Conservation (phyloP, 1,284 basidiomycete genomes). For the Meripilus lineatus region DNA sequence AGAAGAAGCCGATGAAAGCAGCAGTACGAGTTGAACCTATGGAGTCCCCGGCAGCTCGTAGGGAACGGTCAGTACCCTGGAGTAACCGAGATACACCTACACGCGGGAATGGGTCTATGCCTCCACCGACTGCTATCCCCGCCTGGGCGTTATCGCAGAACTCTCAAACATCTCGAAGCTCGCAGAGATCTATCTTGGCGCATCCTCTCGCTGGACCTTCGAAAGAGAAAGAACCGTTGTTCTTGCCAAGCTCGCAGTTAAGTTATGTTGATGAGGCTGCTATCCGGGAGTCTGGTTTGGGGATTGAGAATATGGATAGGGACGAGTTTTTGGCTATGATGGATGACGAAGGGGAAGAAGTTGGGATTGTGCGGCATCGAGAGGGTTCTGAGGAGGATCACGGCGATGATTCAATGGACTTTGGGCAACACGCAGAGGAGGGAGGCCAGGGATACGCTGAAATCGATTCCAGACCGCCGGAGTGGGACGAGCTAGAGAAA, state of each 20-base stretch:
- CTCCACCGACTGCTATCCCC: conserved; percentile 4
- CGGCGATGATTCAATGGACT: conserved; percentile 5
- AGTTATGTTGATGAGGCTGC: not conserved
- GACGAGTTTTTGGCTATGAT: conserved; percentile 59
- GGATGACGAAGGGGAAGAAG: conserved; percentile 63
- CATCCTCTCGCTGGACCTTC: conserved; percentile 2
- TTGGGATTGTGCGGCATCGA: conserved; percentile 22
- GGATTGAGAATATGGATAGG: conserved; percentile 58
- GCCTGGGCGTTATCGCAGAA: conserved; percentile 8
- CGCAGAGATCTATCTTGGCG: conserved; percentile 4
- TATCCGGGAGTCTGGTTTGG: conserved; percentile 54
- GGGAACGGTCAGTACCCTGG: conserved; percentile 4
- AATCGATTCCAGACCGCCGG: conserved; percentile 9
- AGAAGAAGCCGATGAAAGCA: conserved; percentile 51
- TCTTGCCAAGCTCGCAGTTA: conserved; percentile 49
- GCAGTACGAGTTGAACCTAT: conserved; percentile 43
- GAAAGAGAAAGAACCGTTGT: conserved; percentile 46
- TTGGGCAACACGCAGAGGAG: not conserved
- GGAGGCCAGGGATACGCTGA: conserved; percentile 13
- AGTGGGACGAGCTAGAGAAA: conserved; percentile 29
- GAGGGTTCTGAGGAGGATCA: conserved; percentile 10
- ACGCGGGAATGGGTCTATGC: conserved; percentile 4
- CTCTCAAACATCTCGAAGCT: conserved; percentile 9
- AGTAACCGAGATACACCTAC: not conserved
- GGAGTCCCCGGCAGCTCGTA: conserved; percentile 17